These are phyloP conservation scores for Capillidium heterosporum DNA, from an alignment of 371 early-diverging fungal species.

Conservation along the genomic window DNA sequence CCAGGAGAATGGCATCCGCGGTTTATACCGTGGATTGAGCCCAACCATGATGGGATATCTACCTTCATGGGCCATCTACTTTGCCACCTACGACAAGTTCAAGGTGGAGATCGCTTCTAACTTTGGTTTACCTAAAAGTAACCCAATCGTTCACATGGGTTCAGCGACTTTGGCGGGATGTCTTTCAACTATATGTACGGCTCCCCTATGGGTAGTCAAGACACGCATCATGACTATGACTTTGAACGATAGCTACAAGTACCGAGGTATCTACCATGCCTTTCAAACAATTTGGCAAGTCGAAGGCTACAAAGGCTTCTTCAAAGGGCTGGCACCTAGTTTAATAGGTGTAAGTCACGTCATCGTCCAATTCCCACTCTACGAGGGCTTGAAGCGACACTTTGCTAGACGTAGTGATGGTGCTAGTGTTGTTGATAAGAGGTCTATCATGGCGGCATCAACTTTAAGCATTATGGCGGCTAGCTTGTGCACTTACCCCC, in stretches of 20 bases:
- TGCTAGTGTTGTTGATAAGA: constrained; percentile 15
- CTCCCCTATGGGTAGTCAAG: constrained; percentile 89
- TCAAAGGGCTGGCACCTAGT: constrained; percentile 77
- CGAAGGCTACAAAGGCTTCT: constrained; percentile 63
- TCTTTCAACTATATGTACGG: constrained; percentile 54
- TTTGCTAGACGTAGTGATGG: constrained; percentile 20
- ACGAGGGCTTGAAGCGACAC: constrained; percentile 66
- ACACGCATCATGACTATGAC: constrained; percentile 65
- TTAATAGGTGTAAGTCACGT: constrained; percentile 85
- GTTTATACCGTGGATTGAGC: constrained; percentile 76
- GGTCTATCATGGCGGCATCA: constrained; percentile 54
- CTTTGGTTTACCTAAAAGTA: neutral
- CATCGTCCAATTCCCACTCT: constrained; percentile 87
- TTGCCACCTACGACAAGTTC: constrained; percentile 51
- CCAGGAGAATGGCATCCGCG: constrained; percentile 72
- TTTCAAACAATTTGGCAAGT: constrained; percentile 38
- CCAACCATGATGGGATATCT: constrained; percentile 77
- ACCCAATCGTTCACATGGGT: constrained; percentile 49
- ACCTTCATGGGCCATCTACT: constrained; percentile 88
- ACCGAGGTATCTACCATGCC: constrained; percentile 51
- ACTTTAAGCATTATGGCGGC: constrained; percentile 77
- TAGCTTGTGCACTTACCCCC: constrained; percentile 75
- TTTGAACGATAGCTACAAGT: constrained; percentile 24
- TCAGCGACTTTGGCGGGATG: constrained; percentile 79
- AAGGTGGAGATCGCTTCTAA: constrained; percentile 18